Evolutionary conservation across 495 filamentous ascomycete species (phyloP), one percentile per base, ranked within the genome.

Genomic region (Xylaria longipes): DNA sequence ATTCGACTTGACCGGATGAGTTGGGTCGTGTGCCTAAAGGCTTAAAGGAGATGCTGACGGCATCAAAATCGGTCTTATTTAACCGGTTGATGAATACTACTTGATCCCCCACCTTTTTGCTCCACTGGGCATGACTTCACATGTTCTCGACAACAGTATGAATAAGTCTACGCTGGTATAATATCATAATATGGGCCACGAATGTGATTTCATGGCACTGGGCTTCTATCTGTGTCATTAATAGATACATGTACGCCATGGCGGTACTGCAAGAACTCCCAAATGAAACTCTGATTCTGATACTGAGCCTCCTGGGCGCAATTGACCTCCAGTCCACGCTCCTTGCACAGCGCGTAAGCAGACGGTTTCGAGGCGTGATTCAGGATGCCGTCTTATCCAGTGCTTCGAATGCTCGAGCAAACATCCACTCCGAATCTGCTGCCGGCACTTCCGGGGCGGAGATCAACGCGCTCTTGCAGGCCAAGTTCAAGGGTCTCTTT

Each of bases 401-500:
- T 11, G 45, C 43, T 14, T 25, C 45, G 1, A 27, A 37, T 2
- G 8, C 25, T 1, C 11, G 17, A 9, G 5, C 3, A 1, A 31
- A 37, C 14, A 15, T 31, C 17, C 8, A 6, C 27, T 15, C 27
- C 22, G 61, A 64, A 20, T 11, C 63, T 22, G 7, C 20, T 22
- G 7, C 43, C 25, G 43, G 20, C 17, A 25, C 7, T 35, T 29
- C 43, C 25, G 57, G 41, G 22, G 48, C 22, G 22, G 35, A 52
- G 46, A 71, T 77, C 50, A 52, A 77, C 54, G 70, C 72, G 35
- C 64, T 77, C 6, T 65, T 72, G 60, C 70, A 48, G 54, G 54
- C 50, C 14, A 74, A 70, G 39, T 77, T 77, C 68, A 70, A 65
- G n/a, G 69, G 64, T 5, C 61, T 77, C 35, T 74, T 77, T 62